These are phyloP conservation scores for Curvularia sp. DNA, from an alignment of 2,329 filamentous ascomycete species.

Conservation along the genomic window DNA sequence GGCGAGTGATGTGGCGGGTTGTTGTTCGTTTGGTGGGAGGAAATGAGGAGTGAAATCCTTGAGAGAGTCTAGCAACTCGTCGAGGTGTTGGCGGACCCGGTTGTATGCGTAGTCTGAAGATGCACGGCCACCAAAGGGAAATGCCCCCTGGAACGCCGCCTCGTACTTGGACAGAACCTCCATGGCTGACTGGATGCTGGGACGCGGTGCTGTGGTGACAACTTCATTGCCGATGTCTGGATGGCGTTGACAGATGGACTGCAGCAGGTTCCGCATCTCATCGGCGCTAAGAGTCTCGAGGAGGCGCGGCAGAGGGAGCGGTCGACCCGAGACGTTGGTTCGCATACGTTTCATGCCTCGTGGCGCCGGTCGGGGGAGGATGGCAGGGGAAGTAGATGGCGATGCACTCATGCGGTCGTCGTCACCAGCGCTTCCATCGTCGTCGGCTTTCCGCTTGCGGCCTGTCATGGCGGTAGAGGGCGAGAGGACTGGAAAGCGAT, in stretches of 20 bases:
- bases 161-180: conserved; percentile 84
- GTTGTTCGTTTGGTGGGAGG: conserved; percentile 86
- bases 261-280: conserved; percentile 84
- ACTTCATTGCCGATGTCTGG: conserved; percentile 87
- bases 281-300: conserved; percentile 90
- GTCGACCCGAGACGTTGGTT: conserved; percentile 72
- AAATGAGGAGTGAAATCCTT: conserved; percentile 96
- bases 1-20: conserved; percentile 80
- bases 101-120: conserved; percentile 95
- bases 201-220: conserved; percentile 81
- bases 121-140: conserved; percentile 83
- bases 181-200: conserved; percentile 80
- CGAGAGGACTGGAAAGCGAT: conserved; percentile 38
- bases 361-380: conserved; percentile 71
- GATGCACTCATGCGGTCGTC: conserved; percentile 92
- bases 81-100: conserved; percentile 80
- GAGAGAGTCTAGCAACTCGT: conserved; percentile 84
- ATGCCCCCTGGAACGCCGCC: conserved; percentile 74
- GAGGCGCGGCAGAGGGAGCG: conserved; percentile 74
- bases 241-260: conserved; percentile 88
- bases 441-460: conserved; percentile 88
- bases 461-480: conserved; percentile 54
- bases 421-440: conserved; percentile 63
- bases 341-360: conserved; percentile 63
- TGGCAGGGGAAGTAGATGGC: conserved; percentile 79